Evolutionary conservation across 495 filamentous ascomycete species (phyloP).

Genomic region (Daldinia concentrica): DNA sequence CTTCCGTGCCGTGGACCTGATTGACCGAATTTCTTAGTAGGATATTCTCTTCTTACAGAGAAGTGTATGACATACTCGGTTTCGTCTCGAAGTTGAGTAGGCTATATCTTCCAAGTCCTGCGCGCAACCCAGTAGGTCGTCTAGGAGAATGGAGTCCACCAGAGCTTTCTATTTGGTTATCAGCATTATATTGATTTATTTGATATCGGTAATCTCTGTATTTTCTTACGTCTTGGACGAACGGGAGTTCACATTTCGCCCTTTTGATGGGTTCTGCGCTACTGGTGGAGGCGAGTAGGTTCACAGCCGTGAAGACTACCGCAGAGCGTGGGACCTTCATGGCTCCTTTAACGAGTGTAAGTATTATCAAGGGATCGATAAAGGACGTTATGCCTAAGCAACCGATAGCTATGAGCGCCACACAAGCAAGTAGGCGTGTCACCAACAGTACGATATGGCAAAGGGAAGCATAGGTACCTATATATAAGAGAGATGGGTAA

Average conservation of each 20-base stretch:
- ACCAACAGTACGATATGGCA: neutral
- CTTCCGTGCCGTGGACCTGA: conserved; percentile 67
- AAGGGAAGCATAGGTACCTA: neutral
- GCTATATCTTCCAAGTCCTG: conserved; percentile 57
- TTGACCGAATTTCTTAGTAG: conserved; percentile 46
- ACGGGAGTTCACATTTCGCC: conserved; percentile 20
- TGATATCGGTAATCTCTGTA: neutral
- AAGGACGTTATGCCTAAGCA: neutral
- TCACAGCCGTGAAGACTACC: conserved; percentile 25
- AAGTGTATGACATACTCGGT: conserved; percentile 35
- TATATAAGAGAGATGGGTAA: neutral
- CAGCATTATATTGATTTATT: neutral
- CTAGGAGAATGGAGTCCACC: conserved; percentile 36
- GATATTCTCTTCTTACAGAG: neutral
- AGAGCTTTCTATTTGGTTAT: conserved; percentile 30
- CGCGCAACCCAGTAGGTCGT: conserved; percentile 54
- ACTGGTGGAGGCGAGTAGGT: conserved; percentile 28
- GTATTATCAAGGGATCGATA: neutral
- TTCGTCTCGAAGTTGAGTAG: conserved; percentile 39
- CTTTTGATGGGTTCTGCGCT: conserved; percentile 38
- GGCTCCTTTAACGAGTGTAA: neutral
- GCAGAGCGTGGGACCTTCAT: conserved; percentile 31
- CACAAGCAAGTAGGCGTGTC: conserved; percentile 5
- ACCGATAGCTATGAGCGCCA: neutral
- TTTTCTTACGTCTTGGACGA: conserved; percentile 39